Conservation (phyloP, 2,329 filamentous ascomycete genomes). For the Fusarium sp. region DNA sequence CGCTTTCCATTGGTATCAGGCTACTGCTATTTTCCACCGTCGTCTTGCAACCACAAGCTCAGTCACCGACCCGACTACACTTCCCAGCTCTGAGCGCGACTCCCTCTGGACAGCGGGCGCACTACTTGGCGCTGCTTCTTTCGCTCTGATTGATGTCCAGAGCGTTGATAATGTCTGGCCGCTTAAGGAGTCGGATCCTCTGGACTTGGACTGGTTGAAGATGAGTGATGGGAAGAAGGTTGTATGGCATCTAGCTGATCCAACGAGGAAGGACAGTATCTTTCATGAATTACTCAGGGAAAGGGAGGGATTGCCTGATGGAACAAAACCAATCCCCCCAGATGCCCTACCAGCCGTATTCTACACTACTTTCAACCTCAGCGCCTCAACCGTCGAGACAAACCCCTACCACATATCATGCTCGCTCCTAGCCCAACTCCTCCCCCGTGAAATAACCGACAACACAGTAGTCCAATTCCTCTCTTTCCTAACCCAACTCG, state of each 20-base stretch:
- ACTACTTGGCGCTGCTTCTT: constrained; percentile 58
- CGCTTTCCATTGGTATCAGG: constrained; percentile 60
- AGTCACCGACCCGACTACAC: constrained; percentile 38
- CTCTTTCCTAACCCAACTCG: constrained; percentile 59
- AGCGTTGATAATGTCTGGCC: constrained; percentile 66
- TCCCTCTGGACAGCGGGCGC: constrained; percentile 60
- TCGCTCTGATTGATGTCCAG: constrained; percentile 56
- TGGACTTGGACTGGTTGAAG: constrained; percentile 68
- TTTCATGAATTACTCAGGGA: constrained; percentile 52
- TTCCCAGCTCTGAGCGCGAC: constrained; percentile 56
- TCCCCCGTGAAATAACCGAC: constrained; percentile 51
- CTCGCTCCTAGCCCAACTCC: constrained; percentile 53
- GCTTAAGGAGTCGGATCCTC: constrained; percentile 53
- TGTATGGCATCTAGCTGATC: constrained; percentile 63
- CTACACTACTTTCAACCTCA: constrained; percentile 44
- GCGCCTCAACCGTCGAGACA: constrained; percentile 19
- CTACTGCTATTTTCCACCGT: constrained; percentile 59
- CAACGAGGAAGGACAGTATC: constrained; percentile 58
- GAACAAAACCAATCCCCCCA: constrained; percentile 16
- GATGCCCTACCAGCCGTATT: constrained; percentile 49
- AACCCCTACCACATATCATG: constrained; percentile 52
- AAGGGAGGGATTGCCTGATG: constrained; percentile 14
- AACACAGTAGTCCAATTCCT: constrained; percentile 58
- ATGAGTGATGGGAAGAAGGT: constrained; percentile 66
- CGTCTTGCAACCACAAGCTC: constrained; percentile 51